A percentile compares a stretch with the other conserved stretches of the same genome.
Evolutionary conservation across 352 stramenopile species (phyloP).

Genomic region (Globisporangium camurandrum): DNA sequence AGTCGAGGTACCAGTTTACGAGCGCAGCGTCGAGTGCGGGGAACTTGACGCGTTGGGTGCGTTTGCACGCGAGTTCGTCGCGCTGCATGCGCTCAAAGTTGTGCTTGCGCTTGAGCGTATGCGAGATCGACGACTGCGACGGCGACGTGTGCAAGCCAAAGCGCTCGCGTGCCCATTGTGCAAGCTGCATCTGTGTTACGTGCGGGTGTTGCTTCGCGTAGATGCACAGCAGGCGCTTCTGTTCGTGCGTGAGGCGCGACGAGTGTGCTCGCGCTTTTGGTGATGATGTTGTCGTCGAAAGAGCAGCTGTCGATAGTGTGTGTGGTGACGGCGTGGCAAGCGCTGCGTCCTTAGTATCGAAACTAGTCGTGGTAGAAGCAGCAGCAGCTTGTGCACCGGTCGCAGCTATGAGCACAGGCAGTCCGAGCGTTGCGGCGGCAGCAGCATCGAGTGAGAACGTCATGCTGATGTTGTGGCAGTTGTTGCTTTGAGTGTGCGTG

Average conservation of each 20-base stretch:
- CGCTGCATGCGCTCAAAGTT: slow-evolving; percentile 68
- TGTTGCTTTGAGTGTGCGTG: background rate
- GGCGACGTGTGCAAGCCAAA: slow-evolving; percentile 53
- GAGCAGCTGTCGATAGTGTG: background rate
- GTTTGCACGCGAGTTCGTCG: slow-evolving; percentile 71
- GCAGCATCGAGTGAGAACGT: background rate
- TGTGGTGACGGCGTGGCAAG: background rate
- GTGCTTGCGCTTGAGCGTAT: slow-evolving; percentile 70
- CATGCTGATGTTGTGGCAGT: background rate
- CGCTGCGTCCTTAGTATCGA: too few relatives aligned
- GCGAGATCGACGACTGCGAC: slow-evolving; percentile 75
- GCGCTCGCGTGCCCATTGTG: slow-evolving; percentile 62
- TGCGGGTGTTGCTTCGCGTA: slow-evolving; percentile 38
- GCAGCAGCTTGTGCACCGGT: too few relatives aligned
- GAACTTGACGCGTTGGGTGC: slow-evolving; percentile 68
- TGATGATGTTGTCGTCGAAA: background rate
- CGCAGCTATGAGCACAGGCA: too few relatives aligned
- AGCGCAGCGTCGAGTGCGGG: slow-evolving; percentile 68
- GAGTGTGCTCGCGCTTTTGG: background rate
- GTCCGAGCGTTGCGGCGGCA: background rate
- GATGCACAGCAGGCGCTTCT: slow-evolving; percentile 41
- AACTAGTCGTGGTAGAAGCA: too few relatives aligned
- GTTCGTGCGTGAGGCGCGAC: background rate
- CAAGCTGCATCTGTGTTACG: slow-evolving; percentile 63
- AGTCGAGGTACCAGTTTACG: slow-evolving; percentile 79